phyloP scores from a whole-genome alignment of 2,329 filamentous ascomycete species.

The Didymella pomorum region DNA sequence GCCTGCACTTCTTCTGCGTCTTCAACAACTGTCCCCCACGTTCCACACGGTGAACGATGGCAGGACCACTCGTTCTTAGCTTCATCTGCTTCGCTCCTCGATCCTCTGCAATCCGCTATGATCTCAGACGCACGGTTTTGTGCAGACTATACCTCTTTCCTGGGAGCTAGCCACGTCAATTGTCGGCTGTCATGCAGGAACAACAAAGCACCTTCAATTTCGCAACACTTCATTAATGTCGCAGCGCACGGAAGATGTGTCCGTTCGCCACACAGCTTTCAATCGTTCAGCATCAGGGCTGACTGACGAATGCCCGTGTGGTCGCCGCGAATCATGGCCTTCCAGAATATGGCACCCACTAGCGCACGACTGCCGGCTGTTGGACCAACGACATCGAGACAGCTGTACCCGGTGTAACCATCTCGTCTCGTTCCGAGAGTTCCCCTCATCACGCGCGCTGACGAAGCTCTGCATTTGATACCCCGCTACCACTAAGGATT shows the following conservation, averaged over 20 bases:
- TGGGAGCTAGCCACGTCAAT: constrained; percentile 47
- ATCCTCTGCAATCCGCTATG: constrained; percentile 26
- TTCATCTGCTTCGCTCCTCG: constrained; percentile 22
- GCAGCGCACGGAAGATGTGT: constrained; percentile 39
- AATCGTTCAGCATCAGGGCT: constrained; percentile 27
- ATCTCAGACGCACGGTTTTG: constrained; percentile 18
- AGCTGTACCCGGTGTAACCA: constrained; percentile 48
- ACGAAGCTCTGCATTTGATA: constrained; percentile 30
- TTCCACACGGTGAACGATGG: constrained; percentile 29
- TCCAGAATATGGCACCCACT: constrained; percentile 35
- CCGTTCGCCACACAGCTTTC: constrained; percentile 35
- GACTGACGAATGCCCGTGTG: constrained; percentile 27
- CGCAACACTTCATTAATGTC: constrained; percentile 40
- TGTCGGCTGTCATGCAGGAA: constrained; percentile 47
- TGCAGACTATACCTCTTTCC: constrained; percentile 27
- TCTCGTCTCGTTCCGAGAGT: constrained; percentile 31
- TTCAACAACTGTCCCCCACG: constrained; percentile 23
- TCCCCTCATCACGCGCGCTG: constrained; percentile 34
- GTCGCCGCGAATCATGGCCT: constrained; percentile 33
- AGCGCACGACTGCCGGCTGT: constrained; percentile 27
- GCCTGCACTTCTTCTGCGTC: constrained; percentile 15
- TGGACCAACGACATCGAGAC: constrained; percentile 43
- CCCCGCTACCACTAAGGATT: constrained; percentile 29
- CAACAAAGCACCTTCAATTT: constrained; percentile 40
- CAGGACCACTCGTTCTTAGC: constrained; percentile 30